Conservation (phyloP, 805 yeast species). For the Schizosaccharomyces pombe region ASM294v3 CU329670.1:508501-509000, state of each 20-base stretch:
- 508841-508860: constrained; percentile 86
- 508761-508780: constrained; percentile 61
- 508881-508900: constrained; percentile 89
- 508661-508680: constrained; percentile 89
- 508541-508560: constrained; percentile 93
- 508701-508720: constrained; percentile 80
- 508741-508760: constrained; percentile 78
- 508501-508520: constrained; percentile 81
- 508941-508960: constrained; percentile 79
- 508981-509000: constrained; percentile 81
- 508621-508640: constrained; percentile 90
- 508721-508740: constrained; percentile 91
- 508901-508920: constrained; percentile 95
- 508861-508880: constrained; percentile 87
- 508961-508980: constrained; percentile 86
- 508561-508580: constrained; percentile 92
- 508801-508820: constrained; percentile 91
- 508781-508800: constrained; percentile 79
- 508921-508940: constrained; percentile 94
- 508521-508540: constrained; percentile 84
- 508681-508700: constrained; percentile 80
- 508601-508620: constrained; percentile 82
- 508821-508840: constrained; percentile 85
- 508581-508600: constrained; percentile 85
- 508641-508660: constrained; percentile 94